Conservation (phyloP, 2,329 filamentous ascomycete species). For the Arthrinium phaeospermum region DNA sequence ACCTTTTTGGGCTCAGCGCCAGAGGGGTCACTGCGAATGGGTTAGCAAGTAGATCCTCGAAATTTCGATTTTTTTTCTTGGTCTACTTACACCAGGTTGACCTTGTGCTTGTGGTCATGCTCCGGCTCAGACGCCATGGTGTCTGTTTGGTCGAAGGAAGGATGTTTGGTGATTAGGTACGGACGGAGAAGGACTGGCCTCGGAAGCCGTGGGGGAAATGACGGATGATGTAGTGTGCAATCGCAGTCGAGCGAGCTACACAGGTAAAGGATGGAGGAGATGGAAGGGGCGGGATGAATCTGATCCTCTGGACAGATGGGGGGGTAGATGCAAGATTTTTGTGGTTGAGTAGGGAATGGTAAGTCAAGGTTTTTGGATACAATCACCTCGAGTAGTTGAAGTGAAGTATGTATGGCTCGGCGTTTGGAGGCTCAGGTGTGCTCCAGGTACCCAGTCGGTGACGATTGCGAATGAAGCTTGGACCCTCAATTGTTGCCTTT, state of each 20-base stretch:
- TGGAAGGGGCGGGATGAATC: background rate
- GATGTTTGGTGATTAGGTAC: background rate
- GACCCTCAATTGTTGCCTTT: conserved; percentile 4
- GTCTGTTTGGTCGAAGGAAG: background rate
- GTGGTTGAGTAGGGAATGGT: conserved; percentile 4
- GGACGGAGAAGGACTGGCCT: conserved; percentile 1
- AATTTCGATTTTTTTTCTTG: no score
- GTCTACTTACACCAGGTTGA: conserved; percentile 75
- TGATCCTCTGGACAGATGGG: conserved; percentile 6
- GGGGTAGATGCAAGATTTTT: background rate
- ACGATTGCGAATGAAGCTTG: conserved; percentile 20
- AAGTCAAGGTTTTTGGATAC: conserved; percentile 15
- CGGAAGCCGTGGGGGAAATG: conserved; percentile 10
- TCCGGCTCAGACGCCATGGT: conserved; percentile 75
- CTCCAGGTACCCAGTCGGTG: conserved; percentile 21
- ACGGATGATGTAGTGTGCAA: background rate
- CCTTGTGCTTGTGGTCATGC: conserved; percentile 73
- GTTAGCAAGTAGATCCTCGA: conserved; percentile 8
- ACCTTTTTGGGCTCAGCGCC: conserved; percentile 87
- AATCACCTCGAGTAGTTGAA: conserved; percentile 16
- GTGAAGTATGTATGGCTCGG: background rate
- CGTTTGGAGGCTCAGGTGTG: conserved; percentile 14
- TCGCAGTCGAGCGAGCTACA: conserved; percentile 6
- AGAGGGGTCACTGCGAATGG: conserved; percentile 74
- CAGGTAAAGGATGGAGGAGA: background rate